These are phyloP conservation scores for Sphagnum contortum DNA, from an alignment of 225 moss, liverwort and hornwort species.

Conservation along the genomic window DNA sequence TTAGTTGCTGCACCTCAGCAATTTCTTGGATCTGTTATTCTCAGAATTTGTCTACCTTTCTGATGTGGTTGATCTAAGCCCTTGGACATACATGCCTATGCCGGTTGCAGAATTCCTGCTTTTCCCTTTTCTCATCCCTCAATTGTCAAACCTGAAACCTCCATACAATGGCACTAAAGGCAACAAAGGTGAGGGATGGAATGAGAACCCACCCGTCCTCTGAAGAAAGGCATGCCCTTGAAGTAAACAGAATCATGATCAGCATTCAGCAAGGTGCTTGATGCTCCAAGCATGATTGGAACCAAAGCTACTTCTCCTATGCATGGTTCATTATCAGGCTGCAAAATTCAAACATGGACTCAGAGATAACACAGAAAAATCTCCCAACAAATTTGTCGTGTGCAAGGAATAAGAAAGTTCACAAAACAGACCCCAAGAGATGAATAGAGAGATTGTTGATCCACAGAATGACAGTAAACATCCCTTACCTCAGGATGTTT, in stretches of 20 bases:
- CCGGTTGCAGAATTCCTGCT: not conserved
- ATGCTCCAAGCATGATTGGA: conserved; percentile 44
- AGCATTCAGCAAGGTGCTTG: conserved; percentile 37
- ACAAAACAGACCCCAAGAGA: not conserved
- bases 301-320: conserved; percentile 50
- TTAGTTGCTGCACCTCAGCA: conserved; percentile 44
- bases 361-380: not conserved
- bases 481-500: not conserved
- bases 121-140: not conserved
- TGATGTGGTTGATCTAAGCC: not conserved
- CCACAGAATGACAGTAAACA: not conserved
- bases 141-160: not conserved
- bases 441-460: not conserved
- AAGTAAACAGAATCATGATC: conserved; percentile 45
- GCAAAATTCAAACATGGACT: not conserved
- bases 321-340: conserved; percentile 27
- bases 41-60: not conserved
- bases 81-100: not conserved
- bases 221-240: conserved; percentile 43
- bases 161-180: not conserved
- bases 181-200: not conserved
- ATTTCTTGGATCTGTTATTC: not conserved
- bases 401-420: not conserved
- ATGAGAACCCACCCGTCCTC: conserved; percentile 32
- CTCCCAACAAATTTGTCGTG: not conserved